Evolutionary conservation across 2,329 filamentous ascomycete species (phyloP).

Genomic region (Fusarium brachygibbosum): DNA sequence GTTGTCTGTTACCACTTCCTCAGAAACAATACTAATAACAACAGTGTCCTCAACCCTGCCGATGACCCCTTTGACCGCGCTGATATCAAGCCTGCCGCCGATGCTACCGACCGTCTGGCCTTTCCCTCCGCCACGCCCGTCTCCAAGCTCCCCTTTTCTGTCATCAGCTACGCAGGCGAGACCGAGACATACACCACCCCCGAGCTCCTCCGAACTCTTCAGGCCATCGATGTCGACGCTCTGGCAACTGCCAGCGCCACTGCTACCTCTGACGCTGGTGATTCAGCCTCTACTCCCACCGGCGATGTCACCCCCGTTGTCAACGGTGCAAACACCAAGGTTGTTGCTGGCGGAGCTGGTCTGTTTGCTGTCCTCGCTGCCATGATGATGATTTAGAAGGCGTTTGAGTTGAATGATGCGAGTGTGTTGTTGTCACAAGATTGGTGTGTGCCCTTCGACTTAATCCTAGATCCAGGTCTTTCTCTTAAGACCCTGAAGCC

Average conservation of each 20-base stretch:
- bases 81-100: slow-evolving; percentile 40
- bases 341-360: slow-evolving; percentile 18
- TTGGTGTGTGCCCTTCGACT: not conserved
- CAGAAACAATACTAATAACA: not conserved
- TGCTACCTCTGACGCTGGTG: not conserved
- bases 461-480: not conserved
- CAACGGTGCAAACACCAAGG: slow-evolving; percentile 29
- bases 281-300: slow-evolving; percentile 5
- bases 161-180: slow-evolving; percentile 43
- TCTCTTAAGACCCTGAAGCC: not conserved
- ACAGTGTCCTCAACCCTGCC: slow-evolving; percentile 48
- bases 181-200: slow-evolving; percentile 48
- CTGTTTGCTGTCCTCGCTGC: slow-evolving; percentile 19
- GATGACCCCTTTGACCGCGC: slow-evolving; percentile 45
- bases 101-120: slow-evolving; percentile 46
- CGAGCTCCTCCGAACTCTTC: slow-evolving; percentile 46
- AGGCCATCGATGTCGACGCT: slow-evolving; percentile 38
- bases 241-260: slow-evolving; percentile 17
- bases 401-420: not conserved
- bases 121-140: slow-evolving; percentile 47
- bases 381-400: slow-evolving; percentile 20
- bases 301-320: slow-evolving; percentile 19
- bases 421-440: not conserved
- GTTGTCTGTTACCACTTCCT: not conserved
- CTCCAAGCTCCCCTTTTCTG: slow-evolving; percentile 47